These are phyloP conservation scores for Erysiphe pulchra DNA, from an alignment of 2,329 filamentous ascomycete species.

Conservation along the genomic window DNA sequence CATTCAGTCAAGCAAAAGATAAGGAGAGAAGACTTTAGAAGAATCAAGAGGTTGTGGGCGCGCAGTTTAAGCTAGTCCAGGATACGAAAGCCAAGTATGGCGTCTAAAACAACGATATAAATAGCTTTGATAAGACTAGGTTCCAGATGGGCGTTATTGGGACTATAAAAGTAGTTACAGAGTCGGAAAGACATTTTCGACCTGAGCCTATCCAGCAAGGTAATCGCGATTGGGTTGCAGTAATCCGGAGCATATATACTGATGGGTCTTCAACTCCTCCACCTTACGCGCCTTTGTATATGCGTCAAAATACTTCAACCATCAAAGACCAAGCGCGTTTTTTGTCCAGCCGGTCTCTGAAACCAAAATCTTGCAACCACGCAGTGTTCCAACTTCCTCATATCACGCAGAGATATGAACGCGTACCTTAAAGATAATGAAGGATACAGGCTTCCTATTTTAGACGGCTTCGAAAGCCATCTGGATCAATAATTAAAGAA, in stretches of 20 bases:
- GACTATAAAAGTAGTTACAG: not conserved
- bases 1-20: not conserved
- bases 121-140: no score
- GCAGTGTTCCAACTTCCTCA: slow-evolving; percentile 15
- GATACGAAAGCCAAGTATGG: no score
- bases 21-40: not conserved
- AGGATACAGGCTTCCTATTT: slow-evolving; percentile 15
- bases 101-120: no score
- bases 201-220: not conserved
- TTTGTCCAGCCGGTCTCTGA: slow-evolving; percentile 13
- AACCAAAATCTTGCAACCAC: slow-evolving; percentile 14
- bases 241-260: not conserved
- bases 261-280: not conserved
- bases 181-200: not conserved
- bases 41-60: not conserved
- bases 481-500: slow-evolving; percentile 13
- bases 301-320: slow-evolving; percentile 9
- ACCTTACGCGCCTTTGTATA: slow-evolving; percentile 3
- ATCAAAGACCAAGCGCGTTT: slow-evolving; percentile 10
- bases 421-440: slow-evolving; percentile 6
- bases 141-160: no score
- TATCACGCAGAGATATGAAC: slow-evolving; percentile 11
- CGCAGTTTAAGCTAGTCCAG: not conserved
- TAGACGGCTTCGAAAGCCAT: slow-evolving; percentile 14
- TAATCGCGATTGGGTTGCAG: not conserved